phyloP scores from a whole-genome alignment of 352 stramenopile species.

The Phytopythium aichiense region DNA sequence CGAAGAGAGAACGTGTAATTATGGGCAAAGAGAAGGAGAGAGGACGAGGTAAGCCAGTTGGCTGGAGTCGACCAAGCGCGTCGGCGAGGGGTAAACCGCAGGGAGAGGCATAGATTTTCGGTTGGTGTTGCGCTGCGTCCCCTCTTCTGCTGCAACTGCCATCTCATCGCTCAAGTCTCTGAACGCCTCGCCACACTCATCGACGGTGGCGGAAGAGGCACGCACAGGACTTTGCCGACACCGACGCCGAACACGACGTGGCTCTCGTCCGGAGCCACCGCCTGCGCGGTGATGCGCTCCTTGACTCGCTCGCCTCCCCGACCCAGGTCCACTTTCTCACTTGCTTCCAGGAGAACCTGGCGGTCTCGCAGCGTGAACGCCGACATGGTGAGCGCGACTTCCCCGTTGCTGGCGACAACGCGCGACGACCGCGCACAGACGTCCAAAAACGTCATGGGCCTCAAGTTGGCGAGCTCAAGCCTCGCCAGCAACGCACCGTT shows the following conservation, averaged over 20 bases:
- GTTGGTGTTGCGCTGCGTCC: constrained; percentile 9
- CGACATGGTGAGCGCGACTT: constrained; percentile 38
- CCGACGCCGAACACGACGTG: constrained; percentile 70
- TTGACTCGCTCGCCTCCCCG: constrained; percentile 3
- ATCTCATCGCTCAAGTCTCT: constrained; percentile 20
- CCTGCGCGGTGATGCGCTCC: constrained; percentile 54
- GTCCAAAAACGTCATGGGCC: constrained; percentile 43
- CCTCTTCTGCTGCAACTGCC: background rate
- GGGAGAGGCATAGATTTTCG: constrained; percentile 44
- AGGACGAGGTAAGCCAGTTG: background rate
- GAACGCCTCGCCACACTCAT: constrained; percentile 4
- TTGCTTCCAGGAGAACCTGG: constrained; percentile 48
- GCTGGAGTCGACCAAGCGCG: background rate
- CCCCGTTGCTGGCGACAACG: constrained; percentile 61
- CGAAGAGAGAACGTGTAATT: constrained; percentile 15
- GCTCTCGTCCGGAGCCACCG: constrained; percentile 68
- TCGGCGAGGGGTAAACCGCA: background rate
- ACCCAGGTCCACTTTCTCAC: background rate
- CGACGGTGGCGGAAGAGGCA: constrained; percentile 33
- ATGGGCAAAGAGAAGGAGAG: constrained; percentile 8
- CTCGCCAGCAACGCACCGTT: constrained; percentile 58
- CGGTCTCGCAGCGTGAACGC: constrained; percentile 44
- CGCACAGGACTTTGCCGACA: constrained; percentile 42
- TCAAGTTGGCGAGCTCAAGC: constrained; percentile 15
- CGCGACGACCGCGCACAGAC: constrained; percentile 65